Evolutionary conservation across 257 asterid genomes (phyloP).

Genomic region (Striga asiatica): DNA sequence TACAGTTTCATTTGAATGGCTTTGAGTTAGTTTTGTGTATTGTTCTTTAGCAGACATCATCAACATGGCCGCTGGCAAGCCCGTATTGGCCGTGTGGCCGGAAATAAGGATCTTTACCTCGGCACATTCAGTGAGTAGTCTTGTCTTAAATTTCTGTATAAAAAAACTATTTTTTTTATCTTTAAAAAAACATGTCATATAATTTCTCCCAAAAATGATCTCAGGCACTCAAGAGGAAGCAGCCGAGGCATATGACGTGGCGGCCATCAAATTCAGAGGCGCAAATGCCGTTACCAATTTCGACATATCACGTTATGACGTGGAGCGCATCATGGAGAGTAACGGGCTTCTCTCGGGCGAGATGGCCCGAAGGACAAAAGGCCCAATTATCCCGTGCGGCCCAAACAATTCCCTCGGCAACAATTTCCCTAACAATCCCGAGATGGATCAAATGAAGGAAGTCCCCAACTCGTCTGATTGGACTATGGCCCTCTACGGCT

Average conservation of each 20-base stretch:
- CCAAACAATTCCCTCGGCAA: background rate
- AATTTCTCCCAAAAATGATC: no score
- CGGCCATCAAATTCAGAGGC: constrained; percentile 88
- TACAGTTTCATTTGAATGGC: no score
- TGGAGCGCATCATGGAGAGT: constrained; percentile 76
- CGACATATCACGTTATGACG: constrained; percentile 67
- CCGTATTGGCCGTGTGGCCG: constrained; percentile 95
- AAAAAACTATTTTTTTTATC: no score
- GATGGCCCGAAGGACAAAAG: constrained; percentile 55
- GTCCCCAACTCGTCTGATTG: constrained; percentile 28
- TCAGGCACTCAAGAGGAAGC: constrained; percentile 98
- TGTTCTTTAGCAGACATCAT: constrained; percentile 88
- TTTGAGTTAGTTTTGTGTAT: no score
- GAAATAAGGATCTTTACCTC: constrained; percentile 91
- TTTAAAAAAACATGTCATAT: no score
- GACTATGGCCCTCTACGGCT: constrained; percentile 43
- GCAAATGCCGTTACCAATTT: constrained; percentile 87
- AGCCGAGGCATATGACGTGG: constrained; percentile 95
- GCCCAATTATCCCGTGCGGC: background rate
- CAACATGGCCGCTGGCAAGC: constrained; percentile 99
- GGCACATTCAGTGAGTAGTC: constrained; percentile 83
- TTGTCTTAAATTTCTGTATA: background rate
- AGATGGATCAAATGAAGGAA: no score
- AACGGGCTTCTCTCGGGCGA: constrained; percentile 70
- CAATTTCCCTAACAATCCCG: constrained; percentile 6